These are phyloP conservation scores for Lophium mytilinum DNA, from an alignment of 495 filamentous ascomycete species.

Conservation along the genomic window DNA sequence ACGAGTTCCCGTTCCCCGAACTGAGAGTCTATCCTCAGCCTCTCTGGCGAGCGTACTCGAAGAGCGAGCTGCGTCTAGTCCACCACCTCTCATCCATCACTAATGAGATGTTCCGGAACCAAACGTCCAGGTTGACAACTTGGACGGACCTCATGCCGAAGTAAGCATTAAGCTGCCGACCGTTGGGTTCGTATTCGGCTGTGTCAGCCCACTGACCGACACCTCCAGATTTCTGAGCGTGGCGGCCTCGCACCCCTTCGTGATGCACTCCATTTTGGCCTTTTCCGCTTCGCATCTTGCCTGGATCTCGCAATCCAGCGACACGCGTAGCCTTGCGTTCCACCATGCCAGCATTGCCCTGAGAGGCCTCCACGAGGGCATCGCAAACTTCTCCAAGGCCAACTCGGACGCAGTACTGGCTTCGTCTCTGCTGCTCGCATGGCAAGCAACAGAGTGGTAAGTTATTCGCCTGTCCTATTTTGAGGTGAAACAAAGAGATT, in stretches of 20 bases:
- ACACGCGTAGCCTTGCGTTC: slow-evolving; percentile 76
- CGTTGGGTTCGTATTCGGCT: slow-evolving; percentile 18
- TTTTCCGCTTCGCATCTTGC: slow-evolving; percentile 88
- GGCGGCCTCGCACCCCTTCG: slow-evolving; percentile 71
- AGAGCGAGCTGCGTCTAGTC: slow-evolving; percentile 75
- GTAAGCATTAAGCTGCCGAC: slow-evolving; percentile 50
- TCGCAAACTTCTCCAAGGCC: slow-evolving; percentile 71
- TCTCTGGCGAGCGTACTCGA: slow-evolving; percentile 55
- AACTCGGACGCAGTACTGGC: slow-evolving; percentile 90
- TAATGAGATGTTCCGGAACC: slow-evolving; percentile 66
- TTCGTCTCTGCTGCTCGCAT: slow-evolving; percentile 84
- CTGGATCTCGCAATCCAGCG: slow-evolving; percentile 71
- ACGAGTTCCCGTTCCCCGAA: slow-evolving; percentile 78
- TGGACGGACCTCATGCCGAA: slow-evolving; percentile 90
- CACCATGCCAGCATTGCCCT: slow-evolving; percentile 79
- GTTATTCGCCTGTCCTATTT: slow-evolving; percentile 30
- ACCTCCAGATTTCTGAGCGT: slow-evolving; percentile 68
- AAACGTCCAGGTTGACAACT: slow-evolving; percentile 71
- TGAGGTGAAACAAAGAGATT: slow-evolving; percentile 6
- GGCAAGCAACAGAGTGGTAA: slow-evolving; percentile 96
- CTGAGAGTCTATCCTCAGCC: slow-evolving; percentile 63
- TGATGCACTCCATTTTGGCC: slow-evolving; percentile 85
- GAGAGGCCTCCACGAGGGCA: slow-evolving; percentile 79
- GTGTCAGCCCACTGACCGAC: slow-evolving; percentile 15
- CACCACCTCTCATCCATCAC: slow-evolving; percentile 85